Base-by-base conservation (phyloP, 768 basidiomycete species). In the Mycena kentingensis region DNA sequence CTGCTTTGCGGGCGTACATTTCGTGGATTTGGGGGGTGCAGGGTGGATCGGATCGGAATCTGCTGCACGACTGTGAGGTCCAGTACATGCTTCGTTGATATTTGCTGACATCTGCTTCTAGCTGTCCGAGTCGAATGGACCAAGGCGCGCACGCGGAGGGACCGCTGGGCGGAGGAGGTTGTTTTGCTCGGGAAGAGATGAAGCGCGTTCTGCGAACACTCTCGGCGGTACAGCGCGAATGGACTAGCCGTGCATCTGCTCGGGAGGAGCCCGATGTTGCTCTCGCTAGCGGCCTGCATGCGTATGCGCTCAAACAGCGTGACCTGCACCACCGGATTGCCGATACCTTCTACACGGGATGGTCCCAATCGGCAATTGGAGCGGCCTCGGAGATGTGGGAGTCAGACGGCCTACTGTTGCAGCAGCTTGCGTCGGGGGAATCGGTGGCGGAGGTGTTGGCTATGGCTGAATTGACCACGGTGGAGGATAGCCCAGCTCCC, bases 151-250 rank as follows among this genome's bases (percentile, higher is more conserved):
- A 44, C 50, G 4, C 24, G 58, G 29, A 45, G 51, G 10, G 35
- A 18, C 0, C 22, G 58, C 13, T 60, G 49, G 50, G 3, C 7
- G 5, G 58, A 60, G 32, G 54, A 60, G 37, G 58, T 60, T 2
- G 18, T 43, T 18, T 18, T 53, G 2, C 31, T 60, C 24, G 36
- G 24, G 58, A 60, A 46, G 58, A 60, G 31, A 57, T 57, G 58
- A 24, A 45, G 13, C 38, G 58, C 18, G 55, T 57, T 13, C n/a
- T 52, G 25, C 24, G 34, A 0, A 49, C 28, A 18, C 27, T 59
- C 19, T 31, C 18, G 28, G 50, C 54, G 49, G n/a, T 7, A 7
- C 43, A 54, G 31, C n/a, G 22, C 21, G 43, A 24, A 18, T 50
- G 55, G 46, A 32, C 28, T 36, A 21, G 21, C 12, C 27, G 24